Conservation (phyloP, 2,329 filamentous ascomycete genomes). For the Colletotrichum acutatum region DNA sequence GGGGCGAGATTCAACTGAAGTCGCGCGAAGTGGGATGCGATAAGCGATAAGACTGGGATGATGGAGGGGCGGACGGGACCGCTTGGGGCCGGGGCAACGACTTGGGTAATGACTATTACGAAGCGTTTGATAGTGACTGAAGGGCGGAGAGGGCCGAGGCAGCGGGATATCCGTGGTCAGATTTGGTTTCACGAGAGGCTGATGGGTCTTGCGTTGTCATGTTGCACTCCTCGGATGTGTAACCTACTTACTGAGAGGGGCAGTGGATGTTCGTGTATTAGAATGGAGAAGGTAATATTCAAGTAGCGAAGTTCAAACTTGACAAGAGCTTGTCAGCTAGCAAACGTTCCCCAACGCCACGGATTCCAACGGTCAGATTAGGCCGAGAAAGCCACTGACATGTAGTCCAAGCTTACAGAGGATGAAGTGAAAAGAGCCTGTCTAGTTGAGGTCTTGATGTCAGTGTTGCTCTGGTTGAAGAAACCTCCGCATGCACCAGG, state of each 20-base stretch:
- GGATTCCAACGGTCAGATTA: background rate
- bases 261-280: background rate
- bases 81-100: background rate
- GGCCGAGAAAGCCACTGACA: background rate
- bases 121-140: slow-evolving; percentile 7
- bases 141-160: background rate
- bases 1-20: slow-evolving; percentile 11
- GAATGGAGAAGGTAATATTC: background rate
- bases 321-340: background rate
- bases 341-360: background rate
- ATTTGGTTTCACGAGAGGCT: background rate
- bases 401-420: background rate
- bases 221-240: background rate
- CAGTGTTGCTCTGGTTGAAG: background rate
- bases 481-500: background rate
- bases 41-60: slow-evolving; percentile 35
- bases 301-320: background rate
- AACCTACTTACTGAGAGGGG: background rate
- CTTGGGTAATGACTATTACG: slow-evolving; percentile 30
- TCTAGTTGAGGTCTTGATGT: background rate
- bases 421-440: background rate
- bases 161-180: background rate
- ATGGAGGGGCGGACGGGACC: slow-evolving; percentile 21
- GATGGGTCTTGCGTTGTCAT: background rate
- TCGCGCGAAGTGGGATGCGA: slow-evolving; percentile 33